A percentile compares a stretch with the other conserved stretches of the same genome.
These are phyloP conservation scores for Heterobasidion annosum DNA, from an alignment of 1,284 basidiomycete species.

Conservation along the genomic window DNA sequence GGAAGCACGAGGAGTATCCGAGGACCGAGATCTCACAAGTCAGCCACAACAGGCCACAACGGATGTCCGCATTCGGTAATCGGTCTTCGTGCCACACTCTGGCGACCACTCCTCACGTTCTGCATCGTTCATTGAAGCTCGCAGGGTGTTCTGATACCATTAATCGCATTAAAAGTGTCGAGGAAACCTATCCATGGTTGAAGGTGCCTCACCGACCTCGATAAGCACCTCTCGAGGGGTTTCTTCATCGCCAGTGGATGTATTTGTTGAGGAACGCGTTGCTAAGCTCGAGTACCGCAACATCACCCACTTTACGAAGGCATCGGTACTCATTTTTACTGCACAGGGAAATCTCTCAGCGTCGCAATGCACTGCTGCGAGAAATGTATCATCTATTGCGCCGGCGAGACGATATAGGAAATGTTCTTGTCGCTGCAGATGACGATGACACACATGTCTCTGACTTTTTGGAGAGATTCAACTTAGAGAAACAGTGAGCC, in stretches of 20 bases:
- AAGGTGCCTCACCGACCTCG: no score
- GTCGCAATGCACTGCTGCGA: conserved; percentile 55
- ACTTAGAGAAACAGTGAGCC: conserved; percentile 10
- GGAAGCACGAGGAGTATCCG: no score
- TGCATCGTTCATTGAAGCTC: no score
- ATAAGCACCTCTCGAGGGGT: no score
- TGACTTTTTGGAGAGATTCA: conserved; percentile 10
- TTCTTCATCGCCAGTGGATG: no score
- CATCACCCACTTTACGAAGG: neutral
- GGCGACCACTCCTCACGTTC: no score
- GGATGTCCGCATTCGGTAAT: no score
- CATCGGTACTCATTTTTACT: neutral
- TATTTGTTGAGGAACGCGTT: conserved; percentile 24
- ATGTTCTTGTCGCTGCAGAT: conserved; percentile 22
- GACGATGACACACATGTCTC: conserved; percentile 3
- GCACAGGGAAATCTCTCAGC: conserved; percentile 45
- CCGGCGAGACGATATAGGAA: conserved; percentile 34
- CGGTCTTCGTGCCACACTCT: no score
- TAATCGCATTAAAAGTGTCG: no score
- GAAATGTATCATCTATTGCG: conserved; percentile 60
- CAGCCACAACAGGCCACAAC: neutral
- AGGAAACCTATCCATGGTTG: no score
- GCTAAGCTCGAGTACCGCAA: conserved; percentile 27
- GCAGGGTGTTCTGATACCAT: no score
- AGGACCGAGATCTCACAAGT: neutral